Evolutionary conservation across 257 asterid species (phyloP).

Genomic region (Cynanchum wilfordii): DNA sequence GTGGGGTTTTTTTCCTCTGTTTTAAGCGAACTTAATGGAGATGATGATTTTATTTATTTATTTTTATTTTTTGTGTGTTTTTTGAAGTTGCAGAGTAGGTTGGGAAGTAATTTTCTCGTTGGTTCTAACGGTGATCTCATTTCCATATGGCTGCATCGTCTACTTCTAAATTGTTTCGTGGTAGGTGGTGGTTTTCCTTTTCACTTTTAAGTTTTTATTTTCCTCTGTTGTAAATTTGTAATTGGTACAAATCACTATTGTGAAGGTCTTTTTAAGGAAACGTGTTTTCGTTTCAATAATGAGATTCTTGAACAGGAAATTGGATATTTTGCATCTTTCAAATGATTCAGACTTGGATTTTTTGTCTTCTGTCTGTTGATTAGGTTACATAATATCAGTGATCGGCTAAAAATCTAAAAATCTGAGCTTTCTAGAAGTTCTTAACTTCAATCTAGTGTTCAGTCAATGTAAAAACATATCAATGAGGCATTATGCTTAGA

Average conservation of each 20-base stretch:
- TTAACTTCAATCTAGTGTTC: background rate
- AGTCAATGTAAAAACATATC: background rate
- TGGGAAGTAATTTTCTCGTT: background rate
- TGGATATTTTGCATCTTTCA: background rate
- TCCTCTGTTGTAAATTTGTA: background rate
- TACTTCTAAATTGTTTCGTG: conserved; percentile 17
- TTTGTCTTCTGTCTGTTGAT: background rate
- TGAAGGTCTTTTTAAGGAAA: background rate
- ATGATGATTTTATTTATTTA: background rate
- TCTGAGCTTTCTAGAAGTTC: background rate
- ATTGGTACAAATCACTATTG: background rate
- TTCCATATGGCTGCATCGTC: conserved; percentile 18
- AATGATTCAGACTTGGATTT: background rate
- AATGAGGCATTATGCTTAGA: background rate
- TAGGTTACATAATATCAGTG: background rate
- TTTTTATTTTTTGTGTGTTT: too few relatives aligned
- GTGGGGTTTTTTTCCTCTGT: background rate
- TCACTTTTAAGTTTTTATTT: background rate
- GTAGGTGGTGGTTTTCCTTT: conserved; percentile 13
- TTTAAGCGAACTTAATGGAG: background rate
- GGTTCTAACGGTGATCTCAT: background rate
- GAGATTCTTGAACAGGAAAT: background rate
- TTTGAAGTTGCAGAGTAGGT: background rate
- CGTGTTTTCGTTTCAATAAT: background rate
- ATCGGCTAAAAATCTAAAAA: background rate